A percentile compares a stretch with the other conserved stretches of the same genome.
These are phyloP conservation scores for Marsdenia floribunda DNA, from an alignment of 257 asterid species.

Conservation along the genomic window DNA sequence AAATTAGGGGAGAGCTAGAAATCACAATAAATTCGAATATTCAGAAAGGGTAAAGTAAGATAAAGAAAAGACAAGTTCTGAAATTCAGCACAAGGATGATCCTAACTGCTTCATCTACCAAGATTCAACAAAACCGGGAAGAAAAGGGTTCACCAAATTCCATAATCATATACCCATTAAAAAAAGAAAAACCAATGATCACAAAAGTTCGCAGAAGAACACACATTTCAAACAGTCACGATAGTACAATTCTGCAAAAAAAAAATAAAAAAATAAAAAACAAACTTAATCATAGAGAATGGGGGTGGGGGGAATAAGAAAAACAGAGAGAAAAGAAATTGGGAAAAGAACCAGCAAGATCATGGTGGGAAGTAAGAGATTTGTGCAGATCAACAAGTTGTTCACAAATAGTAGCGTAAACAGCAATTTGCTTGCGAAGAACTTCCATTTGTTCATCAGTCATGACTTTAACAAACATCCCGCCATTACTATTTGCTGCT, in stretches of 20 bases:
- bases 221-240: neutral
- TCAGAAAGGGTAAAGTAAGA: constrained; percentile 9
- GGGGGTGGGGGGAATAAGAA: too few relatives aligned
- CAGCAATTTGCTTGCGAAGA: constrained; percentile 93
- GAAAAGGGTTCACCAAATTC: constrained; percentile 9
- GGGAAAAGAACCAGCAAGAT: constrained; percentile 57
- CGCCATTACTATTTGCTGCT: constrained; percentile 25
- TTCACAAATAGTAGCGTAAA: constrained; percentile 84
- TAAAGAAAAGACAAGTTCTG: neutral
- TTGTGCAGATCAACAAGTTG: constrained; percentile 91
- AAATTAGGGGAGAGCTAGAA: neutral
- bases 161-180: neutral
- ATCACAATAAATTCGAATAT: neutral
- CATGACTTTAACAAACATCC: constrained; percentile 91
- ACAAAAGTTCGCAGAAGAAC: neutral
- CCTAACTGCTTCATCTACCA: constrained; percentile 11
- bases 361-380: constrained; percentile 86
- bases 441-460: constrained; percentile 98
- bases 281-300: neutral
- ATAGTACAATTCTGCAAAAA: neutral
- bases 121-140: constrained; percentile 10
- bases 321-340: neutral
- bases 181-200: neutral
- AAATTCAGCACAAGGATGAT: constrained; percentile 15
- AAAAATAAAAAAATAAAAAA: neutral